A percentile compares a stretch with the other conserved stretches of the same genome.
phyloP scores from a whole-genome alignment of 345 rosid species.

The Salix viminalis region DNA sequence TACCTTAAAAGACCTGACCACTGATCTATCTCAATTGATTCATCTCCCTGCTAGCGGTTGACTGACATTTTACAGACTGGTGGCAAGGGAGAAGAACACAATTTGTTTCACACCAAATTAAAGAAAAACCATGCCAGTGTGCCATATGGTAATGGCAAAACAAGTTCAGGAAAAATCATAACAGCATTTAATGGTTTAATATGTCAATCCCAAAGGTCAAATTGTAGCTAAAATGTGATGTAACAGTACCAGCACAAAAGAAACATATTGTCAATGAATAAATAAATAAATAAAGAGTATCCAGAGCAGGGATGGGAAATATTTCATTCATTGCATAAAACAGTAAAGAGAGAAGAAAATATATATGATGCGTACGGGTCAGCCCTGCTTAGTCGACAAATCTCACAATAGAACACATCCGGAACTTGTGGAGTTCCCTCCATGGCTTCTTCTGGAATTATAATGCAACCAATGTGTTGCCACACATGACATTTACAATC shows the following conservation, averaged over 20 bases:
- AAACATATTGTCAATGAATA: not conserved
- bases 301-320: not conserved
- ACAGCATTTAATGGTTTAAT: not conserved
- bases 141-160: not conserved
- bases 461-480: slow-evolving; percentile 83
- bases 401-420: slow-evolving; percentile 75
- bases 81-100: not conserved
- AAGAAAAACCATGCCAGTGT: not conserved
- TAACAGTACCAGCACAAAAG: not conserved
- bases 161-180: not conserved
- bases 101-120: not conserved
- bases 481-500: slow-evolving; percentile 66
- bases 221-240: not conserved
- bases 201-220: not conserved
- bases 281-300: not conserved
- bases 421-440: slow-evolving; percentile 64
- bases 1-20: not conserved
- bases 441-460: slow-evolving; percentile 66
- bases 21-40: not conserved
- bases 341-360: not conserved
- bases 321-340: not conserved
- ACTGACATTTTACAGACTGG: not conserved
- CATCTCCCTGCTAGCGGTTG: not conserved
- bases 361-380: slow-evolving; percentile 74
- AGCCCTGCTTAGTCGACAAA: slow-evolving; percentile 84